Evolutionary conservation across 768 basidiomycete genomes (phyloP).

Genomic region (Mycena filopes): DNA sequence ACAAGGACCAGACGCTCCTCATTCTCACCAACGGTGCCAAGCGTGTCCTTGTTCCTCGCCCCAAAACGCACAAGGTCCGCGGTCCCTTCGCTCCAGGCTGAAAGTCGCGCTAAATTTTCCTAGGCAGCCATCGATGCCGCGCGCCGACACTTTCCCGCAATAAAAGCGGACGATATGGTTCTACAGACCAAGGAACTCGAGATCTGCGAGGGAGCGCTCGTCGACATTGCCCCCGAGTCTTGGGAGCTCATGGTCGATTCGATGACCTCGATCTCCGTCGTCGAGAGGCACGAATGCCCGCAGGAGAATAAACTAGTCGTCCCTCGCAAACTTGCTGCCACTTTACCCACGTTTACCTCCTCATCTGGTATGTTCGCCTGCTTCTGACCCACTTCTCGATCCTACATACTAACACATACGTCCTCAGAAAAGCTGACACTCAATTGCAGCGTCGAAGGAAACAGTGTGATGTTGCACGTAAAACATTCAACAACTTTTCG

Average conservation of each 20-base stretch:
- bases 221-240: slow-evolving; percentile 8
- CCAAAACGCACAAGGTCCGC: slow-evolving; percentile 10
- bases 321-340: too few species aligned
- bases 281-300: neutral
- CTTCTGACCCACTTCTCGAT: too few species aligned
- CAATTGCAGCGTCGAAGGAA: too few species aligned
- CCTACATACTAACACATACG: too few species aligned
- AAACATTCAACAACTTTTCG: too few species aligned
- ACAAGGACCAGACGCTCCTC: neutral
- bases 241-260: slow-evolving; percentile 4
- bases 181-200: slow-evolving; percentile 10
- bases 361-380: too few species aligned
- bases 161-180: neutral
- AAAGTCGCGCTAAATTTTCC: neutral
- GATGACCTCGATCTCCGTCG: neutral
- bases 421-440: too few species aligned
- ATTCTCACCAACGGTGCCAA: slow-evolving; percentile 17
- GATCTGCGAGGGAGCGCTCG: neutral
- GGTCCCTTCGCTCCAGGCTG: neutral
- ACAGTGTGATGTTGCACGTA: too few species aligned
- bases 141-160: slow-evolving; percentile 4
- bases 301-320: neutral
- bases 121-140: neutral
- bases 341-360: too few species aligned
- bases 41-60: slow-evolving; percentile 5